Percentiles rank a stretch among this genome's conserved stretches.
Conservation (phyloP, 2,329 filamentous ascomycete species). For the Epichloe gansuensis region DNA sequence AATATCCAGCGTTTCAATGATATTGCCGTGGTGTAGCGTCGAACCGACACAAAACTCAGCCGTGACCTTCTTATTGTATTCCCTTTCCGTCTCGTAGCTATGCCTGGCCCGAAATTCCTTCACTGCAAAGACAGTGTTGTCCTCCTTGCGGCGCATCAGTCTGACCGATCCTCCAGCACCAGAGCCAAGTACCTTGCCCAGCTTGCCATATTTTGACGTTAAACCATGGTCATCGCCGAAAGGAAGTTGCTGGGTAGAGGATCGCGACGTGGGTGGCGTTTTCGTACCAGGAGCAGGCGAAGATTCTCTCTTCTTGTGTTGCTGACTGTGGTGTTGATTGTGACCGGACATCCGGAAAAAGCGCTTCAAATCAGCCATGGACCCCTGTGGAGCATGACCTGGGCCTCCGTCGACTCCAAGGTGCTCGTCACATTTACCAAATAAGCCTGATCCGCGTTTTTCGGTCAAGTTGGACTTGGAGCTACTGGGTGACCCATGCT, state of each 20-base stretch:
- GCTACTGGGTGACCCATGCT: slow-evolving; percentile 42
- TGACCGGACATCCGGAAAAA: slow-evolving; percentile 77
- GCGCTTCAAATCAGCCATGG: slow-evolving; percentile 91
- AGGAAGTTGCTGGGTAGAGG: slow-evolving; percentile 51
- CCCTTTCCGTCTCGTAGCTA: slow-evolving; percentile 83
- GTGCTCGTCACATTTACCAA: slow-evolving; percentile 22
- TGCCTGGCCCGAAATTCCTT: slow-evolving; percentile 93
- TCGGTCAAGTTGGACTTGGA: slow-evolving; percentile 41
- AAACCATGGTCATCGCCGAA: slow-evolving; percentile 92
- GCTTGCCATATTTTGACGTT: slow-evolving; percentile 85
- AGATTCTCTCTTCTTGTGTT: slow-evolving; percentile 55
- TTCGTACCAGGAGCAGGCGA: slow-evolving; percentile 46
- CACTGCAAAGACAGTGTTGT: slow-evolving; percentile 88
- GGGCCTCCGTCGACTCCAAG: slow-evolving; percentile 14
- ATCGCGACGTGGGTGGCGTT: slow-evolving; percentile 33
- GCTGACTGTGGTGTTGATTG: slow-evolving; percentile 49
- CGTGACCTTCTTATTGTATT: slow-evolving; percentile 96
- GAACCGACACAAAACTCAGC: slow-evolving; percentile 98
- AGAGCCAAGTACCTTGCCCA: slow-evolving; percentile 85
- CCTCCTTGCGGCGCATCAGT: slow-evolving; percentile 84
- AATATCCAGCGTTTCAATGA: slow-evolving; percentile 96
- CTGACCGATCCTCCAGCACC: slow-evolving; percentile 91
- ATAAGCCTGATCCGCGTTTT: slow-evolving; percentile 37
- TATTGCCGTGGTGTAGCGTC: slow-evolving; percentile 91
- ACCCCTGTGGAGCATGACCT: slow-evolving; percentile 42